Evolutionary conservation across 2,329 filamentous ascomycete species (phyloP), one percentile per base, ranked within the genome.

Genomic region (Plectosphaerella sp.): DNA sequence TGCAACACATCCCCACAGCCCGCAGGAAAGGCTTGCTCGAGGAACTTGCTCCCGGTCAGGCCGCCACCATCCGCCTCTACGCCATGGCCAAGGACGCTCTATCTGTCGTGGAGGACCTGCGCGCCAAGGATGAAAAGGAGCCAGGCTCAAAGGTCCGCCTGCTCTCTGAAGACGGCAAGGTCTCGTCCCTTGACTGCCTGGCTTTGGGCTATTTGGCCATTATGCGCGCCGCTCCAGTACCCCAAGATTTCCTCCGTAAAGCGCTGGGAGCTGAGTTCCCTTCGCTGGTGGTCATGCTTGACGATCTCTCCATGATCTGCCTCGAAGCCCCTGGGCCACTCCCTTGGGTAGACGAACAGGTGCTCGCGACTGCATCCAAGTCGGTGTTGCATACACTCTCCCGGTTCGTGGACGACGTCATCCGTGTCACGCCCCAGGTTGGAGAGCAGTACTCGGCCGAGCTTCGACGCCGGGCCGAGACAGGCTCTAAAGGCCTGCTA

Each of bases 171-270:
- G 60, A 56, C 47, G 56, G 56, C 6, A 51, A 52, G n/a, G 76
- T 82, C 0, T 83, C 82, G 2, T 83, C 79, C 51, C 70, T 95
- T 22, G 92, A 97, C 67, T 96, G 89, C 64, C 67, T 97, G 46
- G 86, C 84, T 0, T 82, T 90, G 61, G 94, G 86, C 11, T 96
- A 95, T 65, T 73, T 97, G 36, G 79, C 83, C 2, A 71, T 97
- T 48, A 88, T 94, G 74, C 73, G 87, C 20, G 70, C 74, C 50
- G 67, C 70, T 8, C 62, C 68, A 12, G 74, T 78, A 4, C 77
- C 76, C 3, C 69, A 70, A 49, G 70, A 75, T 49, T 77, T 73
- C 62, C 62, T 79, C 2, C 60, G 58, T 7, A 58, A 52, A 3
- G 59, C 59, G 37, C 57, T 72, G 37, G 54, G 52, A 18, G 56